Conservation (phyloP, 2,329 filamentous ascomycete species). For the Claviceps humidiphila region DNA sequence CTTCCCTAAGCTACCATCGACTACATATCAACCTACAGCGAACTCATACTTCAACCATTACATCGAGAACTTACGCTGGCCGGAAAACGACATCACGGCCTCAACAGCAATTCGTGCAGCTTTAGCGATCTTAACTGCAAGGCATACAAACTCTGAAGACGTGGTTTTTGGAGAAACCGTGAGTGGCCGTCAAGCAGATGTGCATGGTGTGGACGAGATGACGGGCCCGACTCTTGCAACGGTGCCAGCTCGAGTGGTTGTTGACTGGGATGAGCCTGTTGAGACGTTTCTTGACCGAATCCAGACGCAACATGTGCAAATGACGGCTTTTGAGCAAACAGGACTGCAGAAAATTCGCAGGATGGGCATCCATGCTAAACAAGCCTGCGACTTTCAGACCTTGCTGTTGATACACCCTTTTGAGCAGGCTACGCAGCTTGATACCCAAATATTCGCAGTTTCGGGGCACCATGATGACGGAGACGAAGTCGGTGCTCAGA, state of each 20-base stretch:
- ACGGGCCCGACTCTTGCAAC: constrained; percentile 17
- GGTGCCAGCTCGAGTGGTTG: constrained; percentile 10
- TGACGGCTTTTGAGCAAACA: constrained; percentile 14
- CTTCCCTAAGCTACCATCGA: background rate
- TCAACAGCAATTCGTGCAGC: constrained; percentile 14
- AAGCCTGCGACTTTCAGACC: constrained; percentile 9
- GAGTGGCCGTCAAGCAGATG: constrained; percentile 14
- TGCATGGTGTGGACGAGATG: constrained; percentile 14
- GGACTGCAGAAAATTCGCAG: constrained; percentile 17
- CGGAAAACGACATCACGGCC: constrained; percentile 8
- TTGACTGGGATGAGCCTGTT: constrained; percentile 7
- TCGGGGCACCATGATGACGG: background rate
- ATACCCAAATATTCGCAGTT: background rate
- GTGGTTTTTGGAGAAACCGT: constrained; percentile 15
- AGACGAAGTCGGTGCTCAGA: background rate
- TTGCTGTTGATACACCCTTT: constrained; percentile 5
- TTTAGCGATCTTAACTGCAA: constrained; percentile 20
- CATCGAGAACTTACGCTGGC: constrained; percentile 3
- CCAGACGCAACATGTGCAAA: constrained; percentile 13
- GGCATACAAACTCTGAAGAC: constrained; percentile 23
- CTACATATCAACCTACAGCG: background rate
- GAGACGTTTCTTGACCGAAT: constrained; percentile 6
- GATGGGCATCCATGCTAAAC: constrained; percentile 4
- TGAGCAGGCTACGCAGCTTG: background rate
- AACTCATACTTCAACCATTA: constrained; percentile 1